Evolutionary conservation across 1,284 basidiomycete genomes (phyloP).

Genomic region (Tilletia indica): DNA sequence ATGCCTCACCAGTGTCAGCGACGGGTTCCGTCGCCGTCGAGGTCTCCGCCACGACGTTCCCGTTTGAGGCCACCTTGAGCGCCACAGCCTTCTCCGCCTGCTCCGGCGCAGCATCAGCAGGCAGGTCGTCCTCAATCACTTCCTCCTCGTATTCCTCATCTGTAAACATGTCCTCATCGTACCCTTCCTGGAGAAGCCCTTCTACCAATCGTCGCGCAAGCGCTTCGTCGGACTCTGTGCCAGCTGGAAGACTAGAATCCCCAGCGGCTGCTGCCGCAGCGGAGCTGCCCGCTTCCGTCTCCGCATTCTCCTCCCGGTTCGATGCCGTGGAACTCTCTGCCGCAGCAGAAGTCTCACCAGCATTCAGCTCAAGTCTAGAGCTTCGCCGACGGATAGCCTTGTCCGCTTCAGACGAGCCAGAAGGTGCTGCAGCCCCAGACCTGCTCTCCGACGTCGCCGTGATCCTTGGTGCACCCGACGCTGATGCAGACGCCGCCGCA

Average conservation of each 20-base stretch:
- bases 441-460: slow-evolving; percentile 24
- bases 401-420: neutral
- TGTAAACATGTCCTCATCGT: slow-evolving; percentile 39
- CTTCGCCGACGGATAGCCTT: slow-evolving; percentile 1
- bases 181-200: slow-evolving; percentile 38
- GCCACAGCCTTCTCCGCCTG: slow-evolving; percentile 43
- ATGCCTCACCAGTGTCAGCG: neutral
- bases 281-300: neutral
- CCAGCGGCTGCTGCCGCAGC: neutral
- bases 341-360: neutral
- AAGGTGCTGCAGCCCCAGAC: neutral
- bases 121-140: slow-evolving; percentile 41
- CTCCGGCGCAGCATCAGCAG: slow-evolving; percentile 24
- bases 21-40: slow-evolving; percentile 48
- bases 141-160: slow-evolving; percentile 49
- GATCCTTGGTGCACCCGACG: neutral
- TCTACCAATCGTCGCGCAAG: slow-evolving; percentile 42
- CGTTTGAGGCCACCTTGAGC: slow-evolving; percentile 42
- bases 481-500: neutral
- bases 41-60: slow-evolving; percentile 85
- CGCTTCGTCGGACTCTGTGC: slow-evolving; percentile 30
- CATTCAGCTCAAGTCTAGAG: neutral
- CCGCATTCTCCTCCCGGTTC: neutral
- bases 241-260: slow-evolving; percentile 1
- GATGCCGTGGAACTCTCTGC: neutral